These are phyloP conservation scores for Megacollybia marginata DNA, from an alignment of 768 basidiomycete genomes.

Conservation along the genomic window DNA sequence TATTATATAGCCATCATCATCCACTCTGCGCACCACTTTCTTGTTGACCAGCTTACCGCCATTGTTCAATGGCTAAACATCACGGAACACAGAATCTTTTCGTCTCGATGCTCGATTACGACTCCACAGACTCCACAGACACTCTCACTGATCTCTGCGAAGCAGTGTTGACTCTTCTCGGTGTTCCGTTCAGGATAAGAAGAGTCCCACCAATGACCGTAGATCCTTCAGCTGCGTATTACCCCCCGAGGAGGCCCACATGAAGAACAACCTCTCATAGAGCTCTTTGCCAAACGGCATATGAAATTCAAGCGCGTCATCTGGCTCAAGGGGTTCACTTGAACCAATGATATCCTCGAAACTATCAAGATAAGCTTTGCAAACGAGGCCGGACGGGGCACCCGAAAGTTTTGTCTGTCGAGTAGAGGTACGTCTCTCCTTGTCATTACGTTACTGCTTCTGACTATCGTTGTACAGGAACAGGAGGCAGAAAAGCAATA, in stretches of 20 bases:
- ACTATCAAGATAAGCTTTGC: constrained; percentile 84
- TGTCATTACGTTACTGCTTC: constrained; percentile 1
- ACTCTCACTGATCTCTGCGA: constrained; percentile 93
- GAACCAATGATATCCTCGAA: constrained; percentile 96
- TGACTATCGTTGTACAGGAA: constrained; percentile 34
- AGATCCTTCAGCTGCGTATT: constrained; percentile 84
- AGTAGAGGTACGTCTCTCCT: constrained; percentile 56
- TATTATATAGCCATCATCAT: constrained; percentile 95
- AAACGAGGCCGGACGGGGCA: constrained; percentile 90
- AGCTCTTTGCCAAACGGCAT: constrained; percentile 66
- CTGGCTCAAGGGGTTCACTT: constrained; percentile 99
- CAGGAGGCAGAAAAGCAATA: constrained; percentile 81
- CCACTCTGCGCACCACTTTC: constrained; percentile 97
- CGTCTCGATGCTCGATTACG: constrained; percentile 97
- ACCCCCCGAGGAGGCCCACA: constrained; percentile 92
- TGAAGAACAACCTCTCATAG: constrained; percentile 86
- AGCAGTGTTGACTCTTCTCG: constrained; percentile 87
- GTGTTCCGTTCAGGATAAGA: constrained; percentile 88
- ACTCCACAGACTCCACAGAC: constrained; percentile 90
- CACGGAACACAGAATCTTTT: constrained; percentile 88
- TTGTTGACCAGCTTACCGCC: constrained; percentile 96
- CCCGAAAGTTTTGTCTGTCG: constrained; percentile 98
- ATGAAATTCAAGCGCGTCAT: constrained; percentile 88
- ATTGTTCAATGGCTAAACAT: constrained; percentile 93
- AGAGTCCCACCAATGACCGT: constrained; percentile 91